A percentile compares a stretch with the other conserved stretches of the same genome.
These are phyloP conservation scores for Apiotrichum veenhuisii DNA, from an alignment of 1,284 basidiomycete genomes.

Conservation along the genomic window DNA sequence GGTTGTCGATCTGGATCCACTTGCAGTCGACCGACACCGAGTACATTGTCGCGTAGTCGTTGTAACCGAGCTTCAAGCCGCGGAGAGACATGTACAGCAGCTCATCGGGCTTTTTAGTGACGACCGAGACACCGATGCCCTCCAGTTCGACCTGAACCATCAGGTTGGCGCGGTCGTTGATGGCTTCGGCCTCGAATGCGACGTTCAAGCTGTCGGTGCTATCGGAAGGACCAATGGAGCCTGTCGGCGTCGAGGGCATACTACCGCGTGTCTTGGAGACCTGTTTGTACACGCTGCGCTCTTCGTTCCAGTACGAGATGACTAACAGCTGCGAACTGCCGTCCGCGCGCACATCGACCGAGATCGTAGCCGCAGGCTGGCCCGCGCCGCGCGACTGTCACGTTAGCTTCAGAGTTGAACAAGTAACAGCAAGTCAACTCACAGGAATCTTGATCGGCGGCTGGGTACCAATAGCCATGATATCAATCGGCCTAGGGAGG, in stretches of 20 bases:
- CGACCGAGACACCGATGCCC: conserved; percentile 87
- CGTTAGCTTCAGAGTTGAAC: conserved; percentile 8
- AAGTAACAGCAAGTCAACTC: conserved; percentile 7
- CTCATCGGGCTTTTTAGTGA: conserved; percentile 84
- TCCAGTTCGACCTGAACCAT: conserved; percentile 74
- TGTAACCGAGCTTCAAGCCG: conserved; percentile 79
- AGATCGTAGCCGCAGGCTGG: conserved; percentile 63
- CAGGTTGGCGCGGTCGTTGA: conserved; percentile 66
- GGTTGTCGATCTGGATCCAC: conserved; percentile 93
- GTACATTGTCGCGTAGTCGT: conserved; percentile 75
- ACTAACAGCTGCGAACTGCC: conserved; percentile 80
- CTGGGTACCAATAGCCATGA: conserved; percentile 93
- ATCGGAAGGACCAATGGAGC: conserved; percentile 8
- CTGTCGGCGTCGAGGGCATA: conserved; percentile 24
- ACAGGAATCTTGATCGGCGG: conserved; percentile 76
- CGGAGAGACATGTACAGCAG: conserved; percentile 84
- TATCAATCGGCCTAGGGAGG: conserved; percentile 72
- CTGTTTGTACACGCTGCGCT: conserved; percentile 84
- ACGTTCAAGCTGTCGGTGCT: conserved; percentile 21
- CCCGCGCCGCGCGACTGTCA: conserved; percentile 3
- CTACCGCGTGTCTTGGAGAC: conserved; percentile 49
- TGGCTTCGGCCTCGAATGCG: conserved; percentile 80
- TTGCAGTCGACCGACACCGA: conserved; percentile 79
- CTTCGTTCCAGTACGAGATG: conserved; percentile 82
- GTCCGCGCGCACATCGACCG: conserved; percentile 90